Conservation (phyloP, 2,329 filamentous ascomycete species). For the Pseudofabraea citricarpa region DNA sequence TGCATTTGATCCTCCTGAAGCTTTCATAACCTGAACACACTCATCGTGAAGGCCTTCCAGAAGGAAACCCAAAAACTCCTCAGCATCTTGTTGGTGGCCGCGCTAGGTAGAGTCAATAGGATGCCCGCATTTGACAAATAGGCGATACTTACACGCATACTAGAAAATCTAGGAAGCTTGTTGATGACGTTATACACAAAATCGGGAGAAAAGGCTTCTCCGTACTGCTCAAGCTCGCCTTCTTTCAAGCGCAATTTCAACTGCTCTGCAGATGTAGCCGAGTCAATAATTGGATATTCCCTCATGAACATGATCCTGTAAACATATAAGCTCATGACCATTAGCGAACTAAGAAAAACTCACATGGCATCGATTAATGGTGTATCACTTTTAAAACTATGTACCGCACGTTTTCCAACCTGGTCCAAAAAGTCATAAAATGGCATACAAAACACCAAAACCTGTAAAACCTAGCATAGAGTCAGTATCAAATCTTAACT, state of each 20-base stretch:
- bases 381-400: constrained; percentile 94
- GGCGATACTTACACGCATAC: constrained; percentile 71
- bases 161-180: constrained; percentile 79
- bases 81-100: constrained; percentile 95
- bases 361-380: constrained; percentile 91
- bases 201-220: constrained; percentile 86
- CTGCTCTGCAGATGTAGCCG: constrained; percentile 69
- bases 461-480: constrained; percentile 73
- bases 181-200: constrained; percentile 94
- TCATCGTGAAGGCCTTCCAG: constrained; percentile 92
- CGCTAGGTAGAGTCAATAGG: constrained; percentile 57
- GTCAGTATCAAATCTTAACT: neutral
- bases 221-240: constrained; percentile 83
- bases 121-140: no score
- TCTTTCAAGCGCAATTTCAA: constrained; percentile 70
- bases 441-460: constrained; percentile 86
- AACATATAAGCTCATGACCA: constrained; percentile 8
- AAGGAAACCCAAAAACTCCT: constrained; percentile 92
- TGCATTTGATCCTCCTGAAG: constrained; percentile 18
- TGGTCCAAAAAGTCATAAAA: constrained; percentile 94
- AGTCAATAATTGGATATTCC: constrained; percentile 83
- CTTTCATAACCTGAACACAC: constrained; percentile 69
- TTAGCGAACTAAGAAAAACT: constrained; percentile 31
- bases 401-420: constrained; percentile 73
- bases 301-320: constrained; percentile 88